Evolutionary conservation across 306 rosid genomes (phyloP).

Genomic region (Acacia acuminata): DNA sequence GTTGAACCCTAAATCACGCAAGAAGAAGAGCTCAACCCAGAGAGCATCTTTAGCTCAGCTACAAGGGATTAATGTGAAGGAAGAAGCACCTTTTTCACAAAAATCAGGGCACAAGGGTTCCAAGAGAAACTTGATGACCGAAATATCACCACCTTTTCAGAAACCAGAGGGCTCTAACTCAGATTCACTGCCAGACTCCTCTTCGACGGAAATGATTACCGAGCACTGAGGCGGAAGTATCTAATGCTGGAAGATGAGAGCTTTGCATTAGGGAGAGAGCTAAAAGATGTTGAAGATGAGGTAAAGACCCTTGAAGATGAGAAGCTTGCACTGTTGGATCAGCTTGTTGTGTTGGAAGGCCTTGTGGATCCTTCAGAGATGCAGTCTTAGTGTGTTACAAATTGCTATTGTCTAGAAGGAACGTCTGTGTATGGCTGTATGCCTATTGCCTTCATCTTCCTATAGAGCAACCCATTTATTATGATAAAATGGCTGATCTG

Average conservation of each 20-base stretch:
- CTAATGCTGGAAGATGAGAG: background rate
- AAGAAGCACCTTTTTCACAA: background rate
- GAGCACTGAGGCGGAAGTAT: background rate
- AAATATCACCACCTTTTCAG: background rate
- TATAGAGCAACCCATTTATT: background rate
- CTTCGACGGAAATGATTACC: background rate
- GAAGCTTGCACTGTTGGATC: background rate
- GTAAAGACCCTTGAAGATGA: background rate
- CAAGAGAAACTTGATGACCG: background rate
- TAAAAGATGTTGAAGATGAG: background rate
- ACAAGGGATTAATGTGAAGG: background rate
- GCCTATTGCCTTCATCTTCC: background rate
- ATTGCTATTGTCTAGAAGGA: background rate
- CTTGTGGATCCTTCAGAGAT: background rate
- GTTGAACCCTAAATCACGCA: background rate
- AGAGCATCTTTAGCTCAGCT: background rate
- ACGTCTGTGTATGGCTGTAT: background rate
- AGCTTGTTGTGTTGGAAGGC: constrained; percentile 5
- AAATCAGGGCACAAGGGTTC: background rate
- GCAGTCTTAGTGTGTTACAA: background rate
- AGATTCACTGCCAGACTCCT: background rate
- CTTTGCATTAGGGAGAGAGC: background rate
- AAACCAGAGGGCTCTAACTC: background rate
- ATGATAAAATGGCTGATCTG: background rate
- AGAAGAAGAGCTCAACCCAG: background rate